Percentiles rank a stretch among this genome's conserved stretches.
Conservation (phyloP, 2,329 filamentous ascomycete genomes). For the Colletotrichum sp. region DNA sequence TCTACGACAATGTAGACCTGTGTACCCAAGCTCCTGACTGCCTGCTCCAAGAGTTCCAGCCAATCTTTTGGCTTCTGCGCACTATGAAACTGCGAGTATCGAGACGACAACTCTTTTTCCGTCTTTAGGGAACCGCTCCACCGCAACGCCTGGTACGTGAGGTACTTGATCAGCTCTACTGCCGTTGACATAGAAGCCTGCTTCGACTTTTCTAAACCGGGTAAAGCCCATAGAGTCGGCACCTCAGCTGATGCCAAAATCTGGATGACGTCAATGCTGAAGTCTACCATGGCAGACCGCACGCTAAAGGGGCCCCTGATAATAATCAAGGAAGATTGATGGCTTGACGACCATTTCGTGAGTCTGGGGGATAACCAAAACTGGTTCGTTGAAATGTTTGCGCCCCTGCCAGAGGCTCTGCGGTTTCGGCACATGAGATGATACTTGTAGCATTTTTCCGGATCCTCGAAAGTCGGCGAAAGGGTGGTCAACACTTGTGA, state of each 20-base stretch:
- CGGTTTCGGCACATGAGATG: not conserved
- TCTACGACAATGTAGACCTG: not conserved
- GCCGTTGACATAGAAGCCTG: not conserved
- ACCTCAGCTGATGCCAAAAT: not conserved
- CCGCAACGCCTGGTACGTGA: not conserved
- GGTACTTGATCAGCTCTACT: not conserved
- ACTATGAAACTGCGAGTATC: not conserved
- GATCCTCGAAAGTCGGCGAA: not conserved
- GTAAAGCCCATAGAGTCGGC: not conserved
- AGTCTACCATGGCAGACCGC: not conserved
- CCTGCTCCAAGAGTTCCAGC: not conserved
- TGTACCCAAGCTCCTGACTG: not conserved
- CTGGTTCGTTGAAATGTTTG: not conserved
- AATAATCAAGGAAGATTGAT: not conserved
- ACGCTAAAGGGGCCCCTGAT: not conserved
- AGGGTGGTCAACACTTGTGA: not conserved
- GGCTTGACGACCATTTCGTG: not conserved
- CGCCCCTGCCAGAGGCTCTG: not conserved
- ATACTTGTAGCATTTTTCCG: not conserved
- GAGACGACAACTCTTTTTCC: not conserved
- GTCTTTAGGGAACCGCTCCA: not conserved
- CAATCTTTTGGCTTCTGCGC: not conserved
- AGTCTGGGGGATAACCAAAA: not conserved
- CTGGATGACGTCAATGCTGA: not conserved
- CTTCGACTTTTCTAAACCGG: not conserved